These are phyloP conservation scores for Trametes coccinea DNA, from an alignment of 768 basidiomycete genomes.

Conservation along the genomic window DNA sequence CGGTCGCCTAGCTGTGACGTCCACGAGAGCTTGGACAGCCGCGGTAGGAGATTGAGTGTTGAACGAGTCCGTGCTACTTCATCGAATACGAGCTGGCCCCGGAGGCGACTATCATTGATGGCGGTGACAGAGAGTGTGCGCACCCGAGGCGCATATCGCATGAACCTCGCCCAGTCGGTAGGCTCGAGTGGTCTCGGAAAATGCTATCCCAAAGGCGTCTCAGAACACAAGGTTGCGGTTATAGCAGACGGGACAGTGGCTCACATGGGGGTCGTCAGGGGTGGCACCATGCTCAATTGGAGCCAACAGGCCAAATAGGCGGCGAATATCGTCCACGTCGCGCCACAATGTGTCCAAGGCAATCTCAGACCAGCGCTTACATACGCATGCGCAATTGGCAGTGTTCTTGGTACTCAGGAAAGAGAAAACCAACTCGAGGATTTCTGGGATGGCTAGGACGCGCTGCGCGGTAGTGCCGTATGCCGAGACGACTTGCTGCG, in stretches of 20 bases:
- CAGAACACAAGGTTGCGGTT: neutral
- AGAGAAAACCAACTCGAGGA: constrained; percentile 56
- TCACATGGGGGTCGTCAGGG: constrained; percentile 6
- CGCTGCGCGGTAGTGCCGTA: constrained; percentile 32
- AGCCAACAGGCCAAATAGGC: constrained; percentile 50
- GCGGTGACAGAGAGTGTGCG: constrained; percentile 19
- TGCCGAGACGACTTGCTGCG: neutral
- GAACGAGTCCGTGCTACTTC: constrained; percentile 58
- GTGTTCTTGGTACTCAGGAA: constrained; percentile 45
- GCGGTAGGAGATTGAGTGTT: constrained; percentile 53
- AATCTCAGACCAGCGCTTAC: constrained; percentile 58
- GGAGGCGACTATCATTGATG: constrained; percentile 17
- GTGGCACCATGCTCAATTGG: constrained; percentile 37
- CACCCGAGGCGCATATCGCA: constrained; percentile 45
- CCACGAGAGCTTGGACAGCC: constrained; percentile 55
- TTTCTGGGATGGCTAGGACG: constrained; percentile 57
- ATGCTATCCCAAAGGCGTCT: neutral
- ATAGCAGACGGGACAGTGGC: neutral
- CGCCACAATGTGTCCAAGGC: constrained; percentile 62
- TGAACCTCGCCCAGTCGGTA: constrained; percentile 57
- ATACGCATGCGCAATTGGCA: constrained; percentile 51
- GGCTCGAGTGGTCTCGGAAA: constrained; percentile 42
- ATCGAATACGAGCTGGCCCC: constrained; percentile 43
- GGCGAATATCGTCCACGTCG: constrained; percentile 46
- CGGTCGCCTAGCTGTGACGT: constrained; percentile 26